Percentiles rank a stretch among this genome's conserved stretches.
phyloP scores from a whole-genome alignment of 2,329 filamentous ascomycete genomes.

The Magnaporthiopsis rhizophila region DNA sequence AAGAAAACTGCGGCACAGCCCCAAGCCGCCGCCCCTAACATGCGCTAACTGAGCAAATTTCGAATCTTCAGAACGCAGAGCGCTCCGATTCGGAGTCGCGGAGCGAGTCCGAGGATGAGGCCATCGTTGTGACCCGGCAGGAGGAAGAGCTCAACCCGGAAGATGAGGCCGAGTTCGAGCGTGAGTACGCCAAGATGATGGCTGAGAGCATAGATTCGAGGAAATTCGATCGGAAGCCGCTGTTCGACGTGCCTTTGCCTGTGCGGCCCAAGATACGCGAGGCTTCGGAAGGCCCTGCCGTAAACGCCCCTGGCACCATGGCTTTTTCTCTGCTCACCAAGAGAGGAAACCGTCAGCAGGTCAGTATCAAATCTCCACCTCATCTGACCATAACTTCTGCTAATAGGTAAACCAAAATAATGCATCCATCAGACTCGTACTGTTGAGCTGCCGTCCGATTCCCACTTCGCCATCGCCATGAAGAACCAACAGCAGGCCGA shows the following conservation, averaged over 20 bases:
- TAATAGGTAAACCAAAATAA: slow-evolving; percentile 6
- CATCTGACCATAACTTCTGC: neutral
- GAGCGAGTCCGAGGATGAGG: slow-evolving; percentile 72
- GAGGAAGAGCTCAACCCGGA: slow-evolving; percentile 89
- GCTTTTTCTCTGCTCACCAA: slow-evolving; percentile 95
- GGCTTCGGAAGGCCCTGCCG: slow-evolving; percentile 5
- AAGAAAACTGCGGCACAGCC: too few relatives aligned
- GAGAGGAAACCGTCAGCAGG: slow-evolving; percentile 91
- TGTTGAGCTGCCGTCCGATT: slow-evolving; percentile 84
- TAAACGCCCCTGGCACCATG: slow-evolving; percentile 57
- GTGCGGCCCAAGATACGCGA: slow-evolving; percentile 57
- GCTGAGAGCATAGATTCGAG: slow-evolving; percentile 90
- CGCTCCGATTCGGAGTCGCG: slow-evolving; percentile 42
- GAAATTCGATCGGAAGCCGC: slow-evolving; percentile 88
- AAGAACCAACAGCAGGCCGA: slow-evolving; percentile 92
- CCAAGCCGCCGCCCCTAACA: neutral
- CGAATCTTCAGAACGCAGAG: slow-evolving; percentile 33
- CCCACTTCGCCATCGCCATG: slow-evolving; percentile 92
- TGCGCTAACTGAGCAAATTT: neutral
- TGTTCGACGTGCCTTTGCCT: slow-evolving; percentile 96
- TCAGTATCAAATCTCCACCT: slow-evolving; percentile 26
- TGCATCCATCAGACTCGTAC: slow-evolving; percentile 62
- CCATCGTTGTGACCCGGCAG: slow-evolving; percentile 83
- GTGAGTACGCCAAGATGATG: slow-evolving; percentile 98
- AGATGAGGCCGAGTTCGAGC: slow-evolving; percentile 93